These are phyloP conservation scores for Luzula sylvatica DNA, from an alignment of 176 grass and related monocot genomes.

Conservation along the genomic window DNA sequence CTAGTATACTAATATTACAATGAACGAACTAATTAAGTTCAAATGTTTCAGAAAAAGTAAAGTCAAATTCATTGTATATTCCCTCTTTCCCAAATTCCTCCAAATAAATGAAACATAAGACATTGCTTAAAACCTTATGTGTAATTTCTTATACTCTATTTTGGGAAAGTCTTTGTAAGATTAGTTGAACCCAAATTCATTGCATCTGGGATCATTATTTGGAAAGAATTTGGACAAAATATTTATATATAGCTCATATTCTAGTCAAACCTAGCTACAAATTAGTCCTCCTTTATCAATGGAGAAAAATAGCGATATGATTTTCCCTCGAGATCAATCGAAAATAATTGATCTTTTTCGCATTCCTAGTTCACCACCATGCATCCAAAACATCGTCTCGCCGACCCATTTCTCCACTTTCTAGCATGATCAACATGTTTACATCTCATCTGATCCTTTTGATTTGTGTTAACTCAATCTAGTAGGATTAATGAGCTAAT, in stretches of 20 bases:
- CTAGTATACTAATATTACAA: no score
- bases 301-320: background rate
- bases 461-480: no score
- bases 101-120: no score
- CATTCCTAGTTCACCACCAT: background rate
- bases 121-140: no score
- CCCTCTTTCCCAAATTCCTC: no score
- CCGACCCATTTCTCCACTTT: background rate
- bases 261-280: background rate
- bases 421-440: background rate
- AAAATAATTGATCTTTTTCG: constrained; percentile 1
- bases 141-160: background rate
- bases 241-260: background rate
- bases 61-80: constrained; percentile 11
- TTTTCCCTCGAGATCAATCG: background rate
- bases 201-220: background rate
- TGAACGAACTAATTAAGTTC: no score
- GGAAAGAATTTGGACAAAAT: background rate
- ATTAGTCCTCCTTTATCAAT: background rate
- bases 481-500: no score
- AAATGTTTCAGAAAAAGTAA: background rate
- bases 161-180: background rate
- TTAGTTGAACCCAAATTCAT: background rate
- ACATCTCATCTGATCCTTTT: no score
- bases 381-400: background rate